Conservation (phyloP, 2,329 filamentous ascomycete genomes). For the Claviceps maximensis region DNA sequence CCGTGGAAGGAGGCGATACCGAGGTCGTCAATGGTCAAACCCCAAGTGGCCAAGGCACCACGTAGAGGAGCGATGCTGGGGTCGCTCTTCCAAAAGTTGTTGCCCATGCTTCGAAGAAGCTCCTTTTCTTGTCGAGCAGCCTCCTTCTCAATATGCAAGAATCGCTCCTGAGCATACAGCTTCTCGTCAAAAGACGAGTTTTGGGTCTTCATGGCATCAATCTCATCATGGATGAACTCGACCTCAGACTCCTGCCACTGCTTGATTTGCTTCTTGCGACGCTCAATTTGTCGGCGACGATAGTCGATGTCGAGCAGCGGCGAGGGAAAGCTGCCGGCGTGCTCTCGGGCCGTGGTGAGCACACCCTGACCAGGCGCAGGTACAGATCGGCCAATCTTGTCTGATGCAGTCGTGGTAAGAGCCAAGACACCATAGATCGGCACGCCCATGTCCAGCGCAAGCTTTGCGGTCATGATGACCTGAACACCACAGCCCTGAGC, state of each 20-base stretch:
- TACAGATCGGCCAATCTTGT: constrained; percentile 97
- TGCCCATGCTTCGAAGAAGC: constrained; percentile 81
- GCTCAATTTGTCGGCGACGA: constrained; percentile 84
- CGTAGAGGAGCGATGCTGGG: constrained; percentile 86
- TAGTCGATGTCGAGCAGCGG: constrained; percentile 97
- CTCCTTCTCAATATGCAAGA: constrained; percentile 72
- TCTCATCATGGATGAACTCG: constrained; percentile 83
- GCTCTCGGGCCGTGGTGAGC: constrained; percentile 85
- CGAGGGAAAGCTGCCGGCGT: constrained; percentile 82
- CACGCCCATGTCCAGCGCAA: constrained; percentile 96
- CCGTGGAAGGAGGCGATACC: constrained; percentile 96
- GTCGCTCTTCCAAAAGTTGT: constrained; percentile 98
- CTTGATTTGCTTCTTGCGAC: constrained; percentile 87
- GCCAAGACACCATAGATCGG: constrained; percentile 93
- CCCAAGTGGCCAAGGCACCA: constrained; percentile 94
- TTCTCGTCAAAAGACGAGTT: constrained; percentile 62
- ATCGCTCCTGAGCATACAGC: constrained; percentile 76
- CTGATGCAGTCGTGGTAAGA: constrained; percentile 87
- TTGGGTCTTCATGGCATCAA: constrained; percentile 78
- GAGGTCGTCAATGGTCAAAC: constrained; percentile 91
- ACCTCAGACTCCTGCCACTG: constrained; percentile 94
- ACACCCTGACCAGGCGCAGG: constrained; percentile 95
- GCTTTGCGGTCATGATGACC: constrained; percentile 92
- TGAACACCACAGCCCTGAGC: constrained; percentile 97
- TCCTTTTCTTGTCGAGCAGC: constrained; percentile 86